Percentiles rank a stretch among this genome's conserved stretches.
These are phyloP conservation scores for Rhynchospora pubera DNA, from an alignment of 176 grass and related monocot genomes.

Conservation along the genomic window DNA sequence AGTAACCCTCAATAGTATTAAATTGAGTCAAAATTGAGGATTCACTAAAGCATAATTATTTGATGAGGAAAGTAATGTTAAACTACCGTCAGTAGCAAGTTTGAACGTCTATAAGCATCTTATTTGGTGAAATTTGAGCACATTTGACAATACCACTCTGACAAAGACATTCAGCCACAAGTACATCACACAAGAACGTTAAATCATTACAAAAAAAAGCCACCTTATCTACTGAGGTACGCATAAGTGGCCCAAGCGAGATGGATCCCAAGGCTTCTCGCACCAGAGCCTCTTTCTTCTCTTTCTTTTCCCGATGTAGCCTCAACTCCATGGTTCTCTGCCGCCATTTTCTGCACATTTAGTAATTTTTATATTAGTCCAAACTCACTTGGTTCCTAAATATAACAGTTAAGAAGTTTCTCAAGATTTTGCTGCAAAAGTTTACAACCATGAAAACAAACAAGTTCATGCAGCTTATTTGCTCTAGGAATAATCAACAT, in stretches of 20 bases:
- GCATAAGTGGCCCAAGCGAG: slow-evolving; percentile 56
- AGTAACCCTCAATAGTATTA: neutral
- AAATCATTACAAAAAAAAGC: neutral
- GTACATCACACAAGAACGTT: neutral
- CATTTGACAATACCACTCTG: neutral
- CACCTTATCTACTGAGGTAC: neutral
- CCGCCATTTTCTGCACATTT: slow-evolving; percentile 68
- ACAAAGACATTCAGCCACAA: neutral
- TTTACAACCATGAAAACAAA: neutral
- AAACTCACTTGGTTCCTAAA: slow-evolving; percentile 6
- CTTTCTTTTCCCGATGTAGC: slow-evolving; percentile 58
- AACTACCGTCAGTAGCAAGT: neutral
- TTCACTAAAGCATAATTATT: neutral
- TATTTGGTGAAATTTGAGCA: neutral
- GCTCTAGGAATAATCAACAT: neutral
- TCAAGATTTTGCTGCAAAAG: neutral
- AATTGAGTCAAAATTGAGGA: neutral
- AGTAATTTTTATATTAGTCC: neutral
- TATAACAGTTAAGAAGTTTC: neutral
- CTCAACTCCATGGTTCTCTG: slow-evolving; percentile 40
- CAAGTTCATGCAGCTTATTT: neutral
- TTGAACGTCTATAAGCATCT: neutral
- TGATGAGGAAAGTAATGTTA: neutral
- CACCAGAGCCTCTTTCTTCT: slow-evolving; percentile 55
- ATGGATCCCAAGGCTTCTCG: slow-evolving; percentile 63